Evolutionary conservation across 2,329 filamentous ascomycete genomes (phyloP).

Genomic region (Incumbomyces delicatus): DNA sequence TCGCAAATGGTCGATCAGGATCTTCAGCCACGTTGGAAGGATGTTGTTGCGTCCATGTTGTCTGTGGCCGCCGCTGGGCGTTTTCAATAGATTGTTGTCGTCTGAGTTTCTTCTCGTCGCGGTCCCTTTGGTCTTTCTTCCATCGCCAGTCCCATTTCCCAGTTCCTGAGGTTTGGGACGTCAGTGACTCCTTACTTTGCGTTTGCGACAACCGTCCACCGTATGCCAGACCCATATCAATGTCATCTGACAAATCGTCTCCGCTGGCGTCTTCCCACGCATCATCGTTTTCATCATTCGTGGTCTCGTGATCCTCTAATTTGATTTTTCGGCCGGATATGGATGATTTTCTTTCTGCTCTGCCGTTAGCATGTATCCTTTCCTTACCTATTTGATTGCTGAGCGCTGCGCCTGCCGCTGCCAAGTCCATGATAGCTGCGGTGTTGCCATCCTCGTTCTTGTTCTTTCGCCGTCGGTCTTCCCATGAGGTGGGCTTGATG

Average conservation of each 20-base stretch:
- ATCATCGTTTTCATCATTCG: conserved; percentile 32
- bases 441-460: conserved; percentile 21
- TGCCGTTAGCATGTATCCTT: conserved; percentile 12
- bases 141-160: conserved; percentile 54
- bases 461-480: conserved; percentile 20
- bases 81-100: conserved; percentile 12
- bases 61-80: background rate
- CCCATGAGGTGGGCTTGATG: conserved; percentile 22
- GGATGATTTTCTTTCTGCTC: conserved; percentile 8
- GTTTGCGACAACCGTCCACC: conserved; percentile 36
- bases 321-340: conserved; percentile 6
- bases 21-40: background rate
- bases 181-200: conserved; percentile 43
- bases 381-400: conserved; percentile 20
- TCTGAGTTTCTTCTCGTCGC: conserved; percentile 24
- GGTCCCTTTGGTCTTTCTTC: conserved; percentile 40
- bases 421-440: conserved; percentile 39
- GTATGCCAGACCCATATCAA: conserved; percentile 52
- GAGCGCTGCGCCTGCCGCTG: conserved; percentile 36
- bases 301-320: conserved; percentile 9
- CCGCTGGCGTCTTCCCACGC: conserved; percentile 53
- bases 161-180: conserved; percentile 34
- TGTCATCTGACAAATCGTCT: conserved; percentile 43
- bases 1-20: background rate
- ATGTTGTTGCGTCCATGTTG: background rate